These are phyloP conservation scores for Vitis amurensis DNA, from an alignment of 164 flowering plant genomes.

Conservation along the genomic window DNA sequence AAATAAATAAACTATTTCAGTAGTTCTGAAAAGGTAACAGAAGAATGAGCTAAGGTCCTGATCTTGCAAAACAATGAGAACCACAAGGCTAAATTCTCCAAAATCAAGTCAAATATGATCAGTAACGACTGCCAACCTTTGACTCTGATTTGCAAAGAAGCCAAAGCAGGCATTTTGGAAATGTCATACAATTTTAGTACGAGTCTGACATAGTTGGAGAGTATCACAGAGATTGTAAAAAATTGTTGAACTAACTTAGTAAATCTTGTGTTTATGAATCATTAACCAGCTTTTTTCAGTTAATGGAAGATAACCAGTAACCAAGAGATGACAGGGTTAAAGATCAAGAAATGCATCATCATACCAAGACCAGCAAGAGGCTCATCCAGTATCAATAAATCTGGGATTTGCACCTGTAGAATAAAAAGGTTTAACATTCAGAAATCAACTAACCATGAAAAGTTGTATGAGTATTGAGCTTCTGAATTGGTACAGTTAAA, in stretches of 20 bases:
- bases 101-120: not conserved
- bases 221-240: not conserved
- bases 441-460: not conserved
- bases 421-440: not conserved
- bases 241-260: not conserved
- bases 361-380: constrained; percentile 99
- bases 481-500: not conserved
- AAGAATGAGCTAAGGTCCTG: constrained; percentile 6
- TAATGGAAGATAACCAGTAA: not conserved
- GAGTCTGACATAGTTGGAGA: too few relatives aligned
- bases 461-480: not conserved
- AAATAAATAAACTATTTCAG: not conserved
- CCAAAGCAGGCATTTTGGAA: too few relatives aligned
- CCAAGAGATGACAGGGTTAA: not conserved
- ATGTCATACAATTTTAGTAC: not conserved
- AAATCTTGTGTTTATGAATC: too few relatives aligned
- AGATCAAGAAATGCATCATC: constrained; percentile 17
- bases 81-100: not conserved
- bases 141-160: too few relatives aligned
- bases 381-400: constrained; percentile 87
- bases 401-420: constrained; percentile 84
- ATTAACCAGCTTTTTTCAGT: too few relatives aligned
- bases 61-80: not conserved
- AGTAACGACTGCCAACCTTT: not conserved
- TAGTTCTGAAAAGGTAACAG: not conserved